A percentile compares a stretch with the other conserved stretches of the same genome.
Conservation (phyloP, 305 asterid species). For the Solanum aculeatissimum region DNA sequence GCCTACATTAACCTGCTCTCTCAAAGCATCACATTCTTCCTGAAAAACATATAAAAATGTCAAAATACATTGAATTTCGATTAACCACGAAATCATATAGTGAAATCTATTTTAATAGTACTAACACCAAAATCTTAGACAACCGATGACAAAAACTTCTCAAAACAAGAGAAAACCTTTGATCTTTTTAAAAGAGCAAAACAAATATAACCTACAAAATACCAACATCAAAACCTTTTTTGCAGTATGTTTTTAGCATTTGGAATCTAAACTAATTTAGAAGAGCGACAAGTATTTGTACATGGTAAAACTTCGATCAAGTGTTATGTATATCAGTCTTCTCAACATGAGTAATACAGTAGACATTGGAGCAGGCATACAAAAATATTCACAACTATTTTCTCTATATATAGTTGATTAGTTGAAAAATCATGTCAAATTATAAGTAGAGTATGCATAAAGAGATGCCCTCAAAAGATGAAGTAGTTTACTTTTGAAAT, state of each 20-base stretch:
- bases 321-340: neutral
- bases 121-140: neutral
- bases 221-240: neutral
- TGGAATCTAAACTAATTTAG: neutral
- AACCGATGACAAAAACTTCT: neutral
- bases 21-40: constrained; percentile 49
- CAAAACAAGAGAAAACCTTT: neutral
- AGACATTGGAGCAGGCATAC: neutral
- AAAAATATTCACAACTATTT: neutral
- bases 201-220: neutral
- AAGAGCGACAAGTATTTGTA: neutral
- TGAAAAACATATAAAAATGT: neutral
- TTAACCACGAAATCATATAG: neutral
- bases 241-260: neutral
- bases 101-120: neutral
- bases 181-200: neutral
- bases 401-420: neutral
- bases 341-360: neutral
- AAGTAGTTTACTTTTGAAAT: constrained; percentile 31
- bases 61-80: neutral
- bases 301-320: neutral
- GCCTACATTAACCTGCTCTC: constrained; percentile 29
- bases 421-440: neutral
- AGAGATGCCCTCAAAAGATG: neutral
- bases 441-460: neutral